A percentile compares a stretch with the other conserved stretches of the same genome.
These are phyloP conservation scores for Barnettozyma siamensis DNA, from an alignment of 805 yeast genomes.

Conservation along the genomic window DNA sequence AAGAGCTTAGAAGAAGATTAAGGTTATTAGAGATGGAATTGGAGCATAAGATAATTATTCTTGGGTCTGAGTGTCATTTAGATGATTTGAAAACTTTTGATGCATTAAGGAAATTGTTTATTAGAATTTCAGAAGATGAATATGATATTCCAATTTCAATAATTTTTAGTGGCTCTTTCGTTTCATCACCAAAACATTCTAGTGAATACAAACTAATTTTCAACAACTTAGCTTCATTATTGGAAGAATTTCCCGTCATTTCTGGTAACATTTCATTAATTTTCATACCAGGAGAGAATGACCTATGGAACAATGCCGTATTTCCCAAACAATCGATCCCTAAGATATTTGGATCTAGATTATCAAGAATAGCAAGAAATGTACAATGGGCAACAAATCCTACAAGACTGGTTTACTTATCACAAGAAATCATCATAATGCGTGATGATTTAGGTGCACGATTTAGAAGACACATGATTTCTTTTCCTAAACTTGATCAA, in stretches of 20 bases:
- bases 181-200: constrained; percentile 56
- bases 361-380: constrained; percentile 51
- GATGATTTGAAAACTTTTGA: constrained; percentile 55
- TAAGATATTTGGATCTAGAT: constrained; percentile 57
- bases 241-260: constrained; percentile 54
- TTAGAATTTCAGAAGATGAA: constrained; percentile 45
- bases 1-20: constrained; percentile 48
- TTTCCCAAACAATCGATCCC: constrained; percentile 81
- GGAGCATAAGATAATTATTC: constrained; percentile 55
- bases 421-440: constrained; percentile 74
- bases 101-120: constrained; percentile 60
- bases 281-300: constrained; percentile 84
- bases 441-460: constrained; percentile 71
- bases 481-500: constrained; percentile 38
- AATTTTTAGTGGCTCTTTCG: constrained; percentile 79
- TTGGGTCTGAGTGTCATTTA: constrained; percentile 71
- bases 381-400: constrained; percentile 73
- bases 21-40: constrained; percentile 50
- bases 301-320: constrained; percentile 81
- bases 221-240: constrained; percentile 63
- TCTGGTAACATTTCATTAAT: constrained; percentile 51
- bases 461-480: constrained; percentile 63
- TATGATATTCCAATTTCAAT: constrained; percentile 54
- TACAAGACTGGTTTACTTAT: constrained; percentile 63
- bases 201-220: constrained; percentile 60